Conservation (phyloP, 1,139 yeast species). For the Suhomyces wounanorum region DNA sequence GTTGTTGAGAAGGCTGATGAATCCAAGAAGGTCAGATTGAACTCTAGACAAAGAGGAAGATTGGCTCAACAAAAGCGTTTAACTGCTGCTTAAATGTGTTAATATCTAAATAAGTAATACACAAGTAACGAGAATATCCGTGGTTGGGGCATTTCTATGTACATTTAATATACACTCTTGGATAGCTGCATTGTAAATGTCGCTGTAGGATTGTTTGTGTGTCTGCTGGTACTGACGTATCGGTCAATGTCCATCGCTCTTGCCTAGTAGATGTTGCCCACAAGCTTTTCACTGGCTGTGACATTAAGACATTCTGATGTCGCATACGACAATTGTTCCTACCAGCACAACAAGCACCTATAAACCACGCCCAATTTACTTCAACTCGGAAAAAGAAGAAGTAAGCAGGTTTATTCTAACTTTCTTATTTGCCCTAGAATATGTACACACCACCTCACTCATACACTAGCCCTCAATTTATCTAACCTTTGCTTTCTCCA, state of each 20-base stretch:
- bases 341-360: no score
- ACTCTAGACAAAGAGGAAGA: constrained; percentile 93
- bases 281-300: no score
- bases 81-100: constrained; percentile 33
- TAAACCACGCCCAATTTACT: no score
- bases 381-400: no score
- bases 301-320: no score
- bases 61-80: constrained; percentile 80
- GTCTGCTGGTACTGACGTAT: background rate
- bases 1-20: constrained; percentile 92
- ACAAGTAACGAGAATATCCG: constrained; percentile 13
- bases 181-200: background rate
- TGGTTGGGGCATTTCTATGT: constrained; percentile 11
- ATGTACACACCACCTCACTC: no score
- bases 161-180: constrained; percentile 14
- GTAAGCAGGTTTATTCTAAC: no score
- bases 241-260: background rate
- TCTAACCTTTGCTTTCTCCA: background rate
- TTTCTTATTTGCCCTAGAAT: no score
- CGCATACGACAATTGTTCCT: no score
- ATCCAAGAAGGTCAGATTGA: constrained; percentile 74
- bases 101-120: constrained; percentile 14
- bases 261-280: no score
- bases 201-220: background rate
- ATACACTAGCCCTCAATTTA: background rate